Evolutionary conservation across 164 flowering plant species (phyloP).

Genomic region (Taxillus chinensis): DNA sequence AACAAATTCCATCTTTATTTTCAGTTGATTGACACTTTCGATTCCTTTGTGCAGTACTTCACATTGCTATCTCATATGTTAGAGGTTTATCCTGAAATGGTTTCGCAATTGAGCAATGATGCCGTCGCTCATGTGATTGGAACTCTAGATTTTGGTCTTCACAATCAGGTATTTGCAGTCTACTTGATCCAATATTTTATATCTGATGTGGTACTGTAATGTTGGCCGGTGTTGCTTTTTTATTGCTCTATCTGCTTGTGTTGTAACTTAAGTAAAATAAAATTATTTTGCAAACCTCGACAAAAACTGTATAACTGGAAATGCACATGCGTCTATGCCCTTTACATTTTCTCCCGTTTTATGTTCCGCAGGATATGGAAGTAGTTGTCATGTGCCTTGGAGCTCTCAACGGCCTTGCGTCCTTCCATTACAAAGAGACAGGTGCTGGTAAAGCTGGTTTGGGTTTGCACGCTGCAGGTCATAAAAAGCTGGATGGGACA

Average conservation of each 20-base stretch:
- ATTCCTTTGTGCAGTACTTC: constrained; percentile 56
- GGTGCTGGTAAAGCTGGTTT: constrained; percentile 52
- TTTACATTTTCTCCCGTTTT: no score
- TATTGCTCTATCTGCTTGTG: no score
- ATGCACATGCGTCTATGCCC: no score
- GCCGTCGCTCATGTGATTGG: constrained; percentile 59
- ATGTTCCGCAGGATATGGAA: constrained; percentile 52
- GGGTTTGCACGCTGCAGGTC: constrained; percentile 51
- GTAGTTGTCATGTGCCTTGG: constrained; percentile 68
- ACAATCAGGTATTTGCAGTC: constrained; percentile 51
- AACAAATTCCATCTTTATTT: neutral
- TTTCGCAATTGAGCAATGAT: constrained; percentile 51
- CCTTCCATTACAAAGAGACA: constrained; percentile 74
- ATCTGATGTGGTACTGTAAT: no score
- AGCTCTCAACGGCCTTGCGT: constrained; percentile 71
- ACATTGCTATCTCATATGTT: constrained; percentile 70
- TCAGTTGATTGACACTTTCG: constrained; percentile 8
- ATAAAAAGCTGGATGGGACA: constrained; percentile 36
- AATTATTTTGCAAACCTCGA: no score
- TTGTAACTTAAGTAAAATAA: no score
- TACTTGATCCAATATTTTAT: neutral
- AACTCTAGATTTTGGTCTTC: constrained; percentile 81
- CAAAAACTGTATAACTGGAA: no score
- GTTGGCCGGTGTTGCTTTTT: no score
- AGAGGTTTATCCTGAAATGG: constrained; percentile 95